Conservation (phyloP, 805 yeast species). For the Ogataea allantospora region DNA sequence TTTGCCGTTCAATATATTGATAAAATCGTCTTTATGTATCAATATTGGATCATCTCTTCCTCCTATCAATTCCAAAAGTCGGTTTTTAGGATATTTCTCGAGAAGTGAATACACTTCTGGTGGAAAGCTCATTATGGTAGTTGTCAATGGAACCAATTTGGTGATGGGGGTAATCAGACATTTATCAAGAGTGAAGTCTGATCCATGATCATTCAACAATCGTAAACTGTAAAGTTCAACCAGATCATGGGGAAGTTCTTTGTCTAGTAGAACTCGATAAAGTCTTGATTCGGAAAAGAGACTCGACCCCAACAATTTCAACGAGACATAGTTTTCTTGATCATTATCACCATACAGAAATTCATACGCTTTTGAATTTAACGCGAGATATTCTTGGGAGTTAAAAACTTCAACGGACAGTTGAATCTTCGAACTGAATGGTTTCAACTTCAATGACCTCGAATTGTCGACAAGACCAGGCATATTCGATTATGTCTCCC, state of each 20-base stretch:
- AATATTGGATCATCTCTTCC: conserved; percentile 23
- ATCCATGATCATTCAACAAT: conserved; percentile 34
- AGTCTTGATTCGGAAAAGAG: conserved; percentile 31
- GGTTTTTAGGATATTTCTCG: conserved; percentile 34
- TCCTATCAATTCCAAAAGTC: conserved; percentile 34
- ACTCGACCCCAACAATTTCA: conserved; percentile 27
- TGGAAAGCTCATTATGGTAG: conserved; percentile 42
- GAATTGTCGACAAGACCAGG: conserved; percentile 16
- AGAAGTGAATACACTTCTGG: conserved; percentile 46
- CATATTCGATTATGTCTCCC: conserved; percentile 2
- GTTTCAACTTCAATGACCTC: not conserved
- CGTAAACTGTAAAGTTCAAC: conserved; percentile 41
- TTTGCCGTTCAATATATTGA: conserved; percentile 45
- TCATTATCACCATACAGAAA: conserved; percentile 15
- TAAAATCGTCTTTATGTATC: conserved; percentile 43
- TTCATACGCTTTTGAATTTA: conserved; percentile 16
- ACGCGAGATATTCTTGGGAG: conserved; percentile 21
- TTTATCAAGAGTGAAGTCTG: conserved; percentile 42
- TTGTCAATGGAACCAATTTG: conserved; percentile 34
- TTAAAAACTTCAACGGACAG: conserved; percentile 20
- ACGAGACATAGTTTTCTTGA: conserved; percentile 15
- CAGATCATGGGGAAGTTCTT: conserved; percentile 26
- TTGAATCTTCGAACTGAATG: conserved; percentile 18
- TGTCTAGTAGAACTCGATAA: conserved; percentile 35
- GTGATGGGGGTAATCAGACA: conserved; percentile 38